Evolutionary conservation across 2,329 filamentous ascomycete genomes (phyloP), one percentile per base, ranked within the genome.

Genomic region (Ilyonectria mors-panacis): DNA sequence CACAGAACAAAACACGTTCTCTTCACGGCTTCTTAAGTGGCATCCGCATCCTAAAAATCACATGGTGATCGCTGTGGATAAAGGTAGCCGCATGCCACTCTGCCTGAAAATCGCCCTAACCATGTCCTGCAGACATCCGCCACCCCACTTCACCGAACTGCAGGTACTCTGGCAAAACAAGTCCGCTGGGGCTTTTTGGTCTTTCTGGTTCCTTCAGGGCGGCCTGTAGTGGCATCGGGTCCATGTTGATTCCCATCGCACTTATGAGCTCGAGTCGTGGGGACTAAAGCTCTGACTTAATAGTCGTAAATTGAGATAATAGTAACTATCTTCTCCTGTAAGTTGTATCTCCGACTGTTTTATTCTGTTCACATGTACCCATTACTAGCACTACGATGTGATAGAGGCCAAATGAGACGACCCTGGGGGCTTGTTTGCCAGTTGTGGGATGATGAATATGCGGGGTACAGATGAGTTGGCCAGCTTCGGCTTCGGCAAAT

Each of bases 81-180:
- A 65, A 42, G 55, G 54, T 59, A 59, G 13, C 62, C 62, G 62
- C 13, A 19, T n/a, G 26, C 37, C 42, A 30, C 47, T 7, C 23
- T n/a, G 35, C 19, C 15, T 44, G 37, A 21, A 5, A 47, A 23
- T n/a, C 30, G 19, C 21, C 23, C 44, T 8, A 13, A 45, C 19
- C 33, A 48, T 28, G 26, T 6, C 26, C 6, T 17, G n/a, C 19
- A 28, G 13, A 19, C 30, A 42, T 44, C 8, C 23, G n/a, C n/a
- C 19, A 33, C 61, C 47, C 47, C 26, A 17, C 47, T 50, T 45
- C 54, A 42, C 2, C 8, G 10, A 51, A 21, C 33, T 15, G 10
- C n/a, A 37, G 4, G 28, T 6, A 6, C 2, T 15, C 47, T 64
- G 62, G 55, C n/a, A 59, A 65, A 59, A 54, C 17, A 65, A 39